Conservation (phyloP, 345 rosid genomes). For the Mallotus nudiflorus region DNA sequence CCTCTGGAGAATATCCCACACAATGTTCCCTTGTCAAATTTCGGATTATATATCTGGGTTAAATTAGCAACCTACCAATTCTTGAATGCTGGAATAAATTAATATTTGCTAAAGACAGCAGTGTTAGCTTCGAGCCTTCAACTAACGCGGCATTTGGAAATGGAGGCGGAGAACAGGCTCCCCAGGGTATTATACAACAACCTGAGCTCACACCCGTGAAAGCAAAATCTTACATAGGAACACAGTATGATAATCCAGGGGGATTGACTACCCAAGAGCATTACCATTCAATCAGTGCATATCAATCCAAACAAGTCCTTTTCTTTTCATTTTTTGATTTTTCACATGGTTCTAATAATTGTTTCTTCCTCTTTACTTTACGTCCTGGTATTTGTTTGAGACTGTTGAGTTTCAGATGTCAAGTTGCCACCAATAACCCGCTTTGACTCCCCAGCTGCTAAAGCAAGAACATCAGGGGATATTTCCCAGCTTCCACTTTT, state of each 20-base stretch:
- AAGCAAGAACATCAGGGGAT: conserved; percentile 45
- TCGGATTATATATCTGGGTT: no score
- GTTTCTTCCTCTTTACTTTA: conserved; percentile 12
- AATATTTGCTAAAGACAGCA: not conserved
- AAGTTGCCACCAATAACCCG: conserved; percentile 21
- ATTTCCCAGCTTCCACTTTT: conserved; percentile 75
- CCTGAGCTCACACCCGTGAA: conserved; percentile 5
- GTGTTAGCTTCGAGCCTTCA: not conserved
- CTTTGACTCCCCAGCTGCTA: conserved; percentile 40
- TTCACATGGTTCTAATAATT: not conserved
- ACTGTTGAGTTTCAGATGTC: conserved; percentile 21
- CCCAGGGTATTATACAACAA: conserved; percentile 1
- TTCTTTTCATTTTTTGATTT: not conserved
- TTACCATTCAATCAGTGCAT: conserved; percentile 10
- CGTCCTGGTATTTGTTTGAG: conserved; percentile 15
- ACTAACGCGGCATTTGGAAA: not conserved
- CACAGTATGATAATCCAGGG: conserved; percentile 1
- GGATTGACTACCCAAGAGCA: not conserved
- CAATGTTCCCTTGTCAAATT: no score
- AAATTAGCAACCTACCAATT: not conserved
- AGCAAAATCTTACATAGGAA: not conserved
- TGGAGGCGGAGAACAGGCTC: not conserved
- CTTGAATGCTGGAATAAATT: not conserved
- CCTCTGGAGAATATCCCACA: no score
- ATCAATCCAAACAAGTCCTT: conserved; percentile 12